Percentiles rank a stretch among this genome's conserved stretches.
These are phyloP conservation scores for Scutellaria barbata DNA, from an alignment of 257 asterid genomes.

Conservation along the genomic window DNA sequence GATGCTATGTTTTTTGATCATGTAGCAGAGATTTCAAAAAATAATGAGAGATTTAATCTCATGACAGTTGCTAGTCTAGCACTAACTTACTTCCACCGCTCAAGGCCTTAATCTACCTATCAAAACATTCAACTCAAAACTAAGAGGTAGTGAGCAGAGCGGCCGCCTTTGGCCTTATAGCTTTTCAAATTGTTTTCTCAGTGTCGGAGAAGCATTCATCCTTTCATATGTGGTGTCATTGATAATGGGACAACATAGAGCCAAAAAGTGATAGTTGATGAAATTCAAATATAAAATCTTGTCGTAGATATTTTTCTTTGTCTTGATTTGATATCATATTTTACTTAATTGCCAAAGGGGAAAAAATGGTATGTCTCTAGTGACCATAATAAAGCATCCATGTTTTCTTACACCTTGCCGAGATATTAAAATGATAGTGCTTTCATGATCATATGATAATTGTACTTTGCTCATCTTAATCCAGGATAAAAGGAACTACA, in stretches of 20 bases:
- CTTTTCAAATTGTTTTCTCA: background rate
- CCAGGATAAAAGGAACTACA: conserved; percentile 88
- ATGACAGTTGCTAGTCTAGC: conserved; percentile 3
- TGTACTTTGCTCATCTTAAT: conserved; percentile 17
- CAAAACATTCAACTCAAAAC: background rate
- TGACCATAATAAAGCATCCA: background rate
- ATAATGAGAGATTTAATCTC: conserved; percentile 8
- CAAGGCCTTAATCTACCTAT: conserved; percentile 1
- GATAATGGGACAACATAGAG: conserved; percentile 13
- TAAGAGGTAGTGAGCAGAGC: background rate
- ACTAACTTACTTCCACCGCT: too few relatives aligned
- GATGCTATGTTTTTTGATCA: background rate
- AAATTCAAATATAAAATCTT: conserved; percentile 3
- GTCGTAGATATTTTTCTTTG: background rate
- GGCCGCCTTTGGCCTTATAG: background rate
- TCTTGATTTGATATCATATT: conserved; percentile 21
- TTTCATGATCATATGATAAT: conserved; percentile 11
- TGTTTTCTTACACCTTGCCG: background rate
- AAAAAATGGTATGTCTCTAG: background rate
- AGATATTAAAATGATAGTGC: conserved; percentile 8
- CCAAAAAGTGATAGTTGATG: background rate
- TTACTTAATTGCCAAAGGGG: background rate
- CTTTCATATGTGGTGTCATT: background rate
- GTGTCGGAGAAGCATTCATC: conserved; percentile 6
- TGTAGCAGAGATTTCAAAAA: background rate